Conservation (phyloP, 257 asterid species). For the Ballota nigra region DNA sequence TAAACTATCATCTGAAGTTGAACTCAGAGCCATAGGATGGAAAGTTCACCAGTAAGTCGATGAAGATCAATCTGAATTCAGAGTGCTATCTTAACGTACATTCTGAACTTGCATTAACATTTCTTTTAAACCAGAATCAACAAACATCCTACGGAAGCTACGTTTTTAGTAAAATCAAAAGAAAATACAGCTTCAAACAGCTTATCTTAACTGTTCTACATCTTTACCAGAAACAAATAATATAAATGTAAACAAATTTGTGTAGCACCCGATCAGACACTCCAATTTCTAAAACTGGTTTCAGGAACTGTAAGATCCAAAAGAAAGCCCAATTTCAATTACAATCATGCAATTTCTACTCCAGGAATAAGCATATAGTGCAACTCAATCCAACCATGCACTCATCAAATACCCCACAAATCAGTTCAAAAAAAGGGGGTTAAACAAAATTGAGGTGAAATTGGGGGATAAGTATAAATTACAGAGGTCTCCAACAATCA, state of each 20-base stretch:
- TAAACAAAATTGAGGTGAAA: too few species aligned
- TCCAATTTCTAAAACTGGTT: constrained; percentile 7
- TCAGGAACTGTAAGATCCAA: not conserved
- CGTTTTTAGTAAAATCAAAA: not conserved
- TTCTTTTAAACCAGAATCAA: not conserved
- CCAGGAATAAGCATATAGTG: constrained; percentile 20
- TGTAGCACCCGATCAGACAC: not conserved
- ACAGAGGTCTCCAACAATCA: not conserved
- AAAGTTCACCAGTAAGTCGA: not conserved
- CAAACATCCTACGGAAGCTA: not conserved
- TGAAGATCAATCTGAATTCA: constrained; percentile 6
- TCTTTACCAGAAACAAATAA: constrained; percentile 1
- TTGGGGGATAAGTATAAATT: too few species aligned
- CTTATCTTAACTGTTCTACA: not conserved
- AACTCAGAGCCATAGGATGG: not conserved
- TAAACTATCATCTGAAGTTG: not conserved
- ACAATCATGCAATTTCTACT: constrained; percentile 14
- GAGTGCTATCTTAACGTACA: not conserved
- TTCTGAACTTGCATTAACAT: not conserved
- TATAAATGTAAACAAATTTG: not conserved
- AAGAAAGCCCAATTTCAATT: constrained; percentile 13
- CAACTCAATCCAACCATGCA: constrained; percentile 17
- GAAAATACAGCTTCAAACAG: not conserved
- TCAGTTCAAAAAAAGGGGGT: constrained; percentile 4
- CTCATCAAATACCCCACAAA: constrained; percentile 2